Base-by-base conservation (phyloP, 2,329 filamentous ascomycete genomes). In the Botrytis hyacinthi region DNA sequence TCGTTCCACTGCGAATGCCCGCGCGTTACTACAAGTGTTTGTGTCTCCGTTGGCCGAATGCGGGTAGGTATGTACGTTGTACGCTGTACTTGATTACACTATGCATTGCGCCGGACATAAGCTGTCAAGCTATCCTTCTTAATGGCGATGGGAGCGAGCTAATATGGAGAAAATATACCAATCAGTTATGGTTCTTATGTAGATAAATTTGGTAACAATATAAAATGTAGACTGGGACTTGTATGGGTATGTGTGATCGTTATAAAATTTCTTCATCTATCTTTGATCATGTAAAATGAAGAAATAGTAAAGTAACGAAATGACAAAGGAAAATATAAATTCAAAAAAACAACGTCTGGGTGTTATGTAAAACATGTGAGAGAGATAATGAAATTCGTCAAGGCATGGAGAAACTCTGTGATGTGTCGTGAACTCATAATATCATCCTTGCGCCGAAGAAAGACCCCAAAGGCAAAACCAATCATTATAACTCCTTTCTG, bases 171-270 rank as follows among this genome's bases (percentile, higher is more conserved):
- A 51, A 51, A 72, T 67, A 61, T 59, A 72, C 63, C 63, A 72
- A 80, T 80, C 77, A 80, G 79, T 80, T 77, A 77, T 78, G 44
- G 77, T 79, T 80, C 78, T 78, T 76, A 75, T 75, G 70, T 73
- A 77, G 74, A 57, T 57, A 74, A 73, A 73, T 70, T 71, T 74
- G 69, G 73, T 65, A 73, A 73, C 51, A 57, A 73, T 75, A 48
- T 72, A 57, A 67, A 72, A 29, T 37, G 62, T 60, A 42, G 42
- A 44, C 46, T 69, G 54, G 66, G 32, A 18, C 65, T 59, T 22
- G 61, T 35, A 46, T 72, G 35, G 59, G 66, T 57, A 57, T 29
- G 35, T 70, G 59, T n/a, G 32, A 65, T 59, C 37, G 65, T 60
- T 44, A 26, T 73, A 51, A 73, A 61, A 73, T 70, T 69, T 69